Evolutionary conservation across 345 rosid genomes (phyloP).

Genomic region (Eutrema heterophyllum): DNA sequence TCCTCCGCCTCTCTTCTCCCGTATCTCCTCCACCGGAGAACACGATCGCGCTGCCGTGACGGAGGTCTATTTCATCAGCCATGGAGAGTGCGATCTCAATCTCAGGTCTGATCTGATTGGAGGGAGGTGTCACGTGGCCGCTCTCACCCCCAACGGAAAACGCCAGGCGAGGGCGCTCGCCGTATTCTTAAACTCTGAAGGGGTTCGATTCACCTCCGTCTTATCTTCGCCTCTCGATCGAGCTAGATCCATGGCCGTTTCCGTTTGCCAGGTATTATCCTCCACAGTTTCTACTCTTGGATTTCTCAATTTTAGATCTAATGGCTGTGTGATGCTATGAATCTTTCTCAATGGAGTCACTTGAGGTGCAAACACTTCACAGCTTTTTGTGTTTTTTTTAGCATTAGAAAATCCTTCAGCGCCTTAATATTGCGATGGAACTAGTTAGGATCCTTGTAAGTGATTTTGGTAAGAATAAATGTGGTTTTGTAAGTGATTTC

Average conservation of each 20-base stretch:
- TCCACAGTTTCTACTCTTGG: background rate
- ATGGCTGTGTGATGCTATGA: no score
- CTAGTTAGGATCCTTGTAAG: conserved; percentile 7
- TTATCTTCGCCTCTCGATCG: conserved; percentile 89
- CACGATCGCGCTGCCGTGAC: conserved; percentile 29
- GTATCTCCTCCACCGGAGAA: conserved; percentile 37
- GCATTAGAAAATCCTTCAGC: background rate
- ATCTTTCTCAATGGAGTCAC: background rate
- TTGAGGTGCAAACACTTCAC: background rate
- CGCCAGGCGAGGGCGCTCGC: conserved; percentile 97
- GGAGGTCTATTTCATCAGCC: conserved; percentile 74
- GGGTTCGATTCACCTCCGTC: conserved; percentile 71
- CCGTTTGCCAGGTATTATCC: conserved; percentile 72
- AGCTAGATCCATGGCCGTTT: conserved; percentile 78
- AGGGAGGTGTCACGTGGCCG: conserved; percentile 71
- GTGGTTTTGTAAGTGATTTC: background rate
- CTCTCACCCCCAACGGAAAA: conserved; percentile 71
- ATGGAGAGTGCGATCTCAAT: conserved; percentile 79
- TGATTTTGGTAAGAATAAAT: background rate
- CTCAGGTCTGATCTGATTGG: conserved; percentile 82
- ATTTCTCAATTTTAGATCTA: no score
- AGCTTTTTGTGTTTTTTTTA: background rate
- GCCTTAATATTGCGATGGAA: background rate
- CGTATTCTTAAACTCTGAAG: conserved; percentile 76
- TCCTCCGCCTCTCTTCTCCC: conserved; percentile 43